Percentiles rank a stretch among this genome's conserved stretches.
Conservation (phyloP, 495 filamentous ascomycete genomes). For the Platismatia glauca region DNA sequence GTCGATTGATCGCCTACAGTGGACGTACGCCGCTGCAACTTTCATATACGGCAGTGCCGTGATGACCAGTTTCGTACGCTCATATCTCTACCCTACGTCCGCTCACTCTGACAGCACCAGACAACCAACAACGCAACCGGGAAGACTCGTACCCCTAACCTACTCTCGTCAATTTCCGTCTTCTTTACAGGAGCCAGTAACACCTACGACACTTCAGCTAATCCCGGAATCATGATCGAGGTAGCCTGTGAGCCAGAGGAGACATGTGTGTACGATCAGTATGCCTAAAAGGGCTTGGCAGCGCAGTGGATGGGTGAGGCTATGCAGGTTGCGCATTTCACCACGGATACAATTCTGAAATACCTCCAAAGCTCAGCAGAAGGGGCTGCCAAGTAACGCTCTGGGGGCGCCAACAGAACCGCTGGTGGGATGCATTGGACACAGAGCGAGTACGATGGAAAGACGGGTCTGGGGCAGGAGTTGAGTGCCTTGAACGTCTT, state of each 20-base stretch:
- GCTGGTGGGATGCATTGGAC: constrained; percentile 47
- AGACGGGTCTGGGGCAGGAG: constrained; percentile 50
- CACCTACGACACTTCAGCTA: background rate
- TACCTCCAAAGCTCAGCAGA: constrained; percentile 46
- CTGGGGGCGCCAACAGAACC: constrained; percentile 40
- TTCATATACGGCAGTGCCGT: constrained; percentile 64
- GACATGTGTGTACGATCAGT: constrained; percentile 63
- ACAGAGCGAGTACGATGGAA: constrained; percentile 37
- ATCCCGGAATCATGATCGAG: constrained; percentile 46
- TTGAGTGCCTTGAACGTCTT: constrained; percentile 63
- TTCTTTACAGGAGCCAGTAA: constrained; percentile 48
- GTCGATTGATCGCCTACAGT: constrained; percentile 58
- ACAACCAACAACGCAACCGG: constrained; percentile 42
- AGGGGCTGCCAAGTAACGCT: constrained; percentile 55
- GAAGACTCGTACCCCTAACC: constrained; percentile 47
- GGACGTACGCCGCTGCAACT: constrained; percentile 68
- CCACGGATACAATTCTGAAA: constrained; percentile 45
- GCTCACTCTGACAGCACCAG: constrained; percentile 24
- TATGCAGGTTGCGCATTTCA: constrained; percentile 58
- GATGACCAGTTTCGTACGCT: constrained; percentile 63
- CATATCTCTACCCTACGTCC: background rate
- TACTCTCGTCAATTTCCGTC: constrained; percentile 43
- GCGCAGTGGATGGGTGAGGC: constrained; percentile 60
- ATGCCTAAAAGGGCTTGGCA: constrained; percentile 68
- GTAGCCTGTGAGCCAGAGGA: constrained; percentile 57